These are phyloP conservation scores for Corylus americana DNA, from an alignment of 306 rosid species.

Conservation along the genomic window DNA sequence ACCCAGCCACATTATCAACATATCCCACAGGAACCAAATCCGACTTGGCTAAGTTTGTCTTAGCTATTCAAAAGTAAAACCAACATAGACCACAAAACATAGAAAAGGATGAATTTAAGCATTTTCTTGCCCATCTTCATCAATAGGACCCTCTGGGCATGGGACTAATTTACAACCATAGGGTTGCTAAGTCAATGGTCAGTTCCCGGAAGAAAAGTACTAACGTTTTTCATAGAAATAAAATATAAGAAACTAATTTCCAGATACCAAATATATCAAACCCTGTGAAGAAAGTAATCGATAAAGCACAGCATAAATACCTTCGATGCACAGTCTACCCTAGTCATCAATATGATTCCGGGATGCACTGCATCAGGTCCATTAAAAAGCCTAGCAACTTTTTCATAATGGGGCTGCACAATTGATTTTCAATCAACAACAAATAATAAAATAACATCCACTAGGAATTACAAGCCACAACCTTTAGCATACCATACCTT, in stretches of 20 bases:
- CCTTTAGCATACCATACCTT: conserved; percentile 58
- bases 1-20: too few species aligned
- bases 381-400: conserved; percentile 93
- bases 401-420: conserved; percentile 89
- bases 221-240: too few species aligned
- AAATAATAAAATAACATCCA: neutral
- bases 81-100: too few species aligned
- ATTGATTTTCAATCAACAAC: conserved; percentile 14
- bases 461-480: neutral
- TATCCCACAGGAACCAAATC: too few species aligned
- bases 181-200: neutral
- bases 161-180: neutral
- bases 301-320: conserved; percentile 41
- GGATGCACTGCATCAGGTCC: conserved; percentile 96
- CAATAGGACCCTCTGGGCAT: neutral
- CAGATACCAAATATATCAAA: neutral
- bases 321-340: conserved; percentile 95
- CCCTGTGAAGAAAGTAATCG: conserved; percentile 8
- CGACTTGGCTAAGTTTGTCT: too few species aligned
- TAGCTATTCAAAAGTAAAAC: too few species aligned
- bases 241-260: neutral
- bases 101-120: neutral
- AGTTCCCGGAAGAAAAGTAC: too few species aligned
- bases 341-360: conserved; percentile 78
- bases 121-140: neutral